A percentile compares a stretch with the other conserved stretches of the same genome.
Evolutionary conservation across 768 basidiomycete genomes (phyloP).

Genomic region (Auricularia cornea): DNA sequence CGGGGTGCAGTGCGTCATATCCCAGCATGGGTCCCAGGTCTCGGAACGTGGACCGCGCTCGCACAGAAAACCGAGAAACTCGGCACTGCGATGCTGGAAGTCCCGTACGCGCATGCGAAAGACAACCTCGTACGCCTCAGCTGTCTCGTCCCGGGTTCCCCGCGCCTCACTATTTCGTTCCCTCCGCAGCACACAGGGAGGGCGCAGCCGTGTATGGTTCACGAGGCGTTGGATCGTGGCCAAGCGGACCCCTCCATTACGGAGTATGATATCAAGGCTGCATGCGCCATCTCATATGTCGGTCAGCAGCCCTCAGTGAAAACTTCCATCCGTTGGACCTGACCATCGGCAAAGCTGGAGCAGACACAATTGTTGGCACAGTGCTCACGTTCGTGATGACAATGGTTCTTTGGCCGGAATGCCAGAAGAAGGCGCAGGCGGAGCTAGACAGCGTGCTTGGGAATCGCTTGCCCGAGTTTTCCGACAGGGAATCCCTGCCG

Average conservation of each 20-base stretch:
- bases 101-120: not conserved
- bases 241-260: not conserved
- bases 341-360: too few relatives aligned
- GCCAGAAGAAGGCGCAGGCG: constrained; percentile 7
- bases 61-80: not conserved
- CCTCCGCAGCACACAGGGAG: not conserved
- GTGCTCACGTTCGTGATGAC: constrained; percentile 6
- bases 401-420: constrained; percentile 8
- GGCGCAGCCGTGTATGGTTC: not conserved
- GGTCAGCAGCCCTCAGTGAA: too few relatives aligned
- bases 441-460: constrained; percentile 8
- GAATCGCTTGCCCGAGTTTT: constrained; percentile 4
- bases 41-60: not conserved
- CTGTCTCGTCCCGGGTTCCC: too few relatives aligned
- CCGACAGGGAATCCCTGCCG: constrained; percentile 7
- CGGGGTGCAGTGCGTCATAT: not conserved
- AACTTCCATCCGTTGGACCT: too few relatives aligned
- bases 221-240: not conserved
- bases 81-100: not conserved
- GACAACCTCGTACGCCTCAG: not conserved
- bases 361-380: constrained; percentile 43
- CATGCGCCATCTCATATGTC: not conserved
- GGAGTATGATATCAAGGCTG: not conserved
- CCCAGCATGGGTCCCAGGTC: not conserved
- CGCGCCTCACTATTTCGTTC: not conserved